These are phyloP conservation scores for Corallochytrium limacisporum DNA, from an alignment of 78 protist genomes.

Conservation along the genomic window DNA sequence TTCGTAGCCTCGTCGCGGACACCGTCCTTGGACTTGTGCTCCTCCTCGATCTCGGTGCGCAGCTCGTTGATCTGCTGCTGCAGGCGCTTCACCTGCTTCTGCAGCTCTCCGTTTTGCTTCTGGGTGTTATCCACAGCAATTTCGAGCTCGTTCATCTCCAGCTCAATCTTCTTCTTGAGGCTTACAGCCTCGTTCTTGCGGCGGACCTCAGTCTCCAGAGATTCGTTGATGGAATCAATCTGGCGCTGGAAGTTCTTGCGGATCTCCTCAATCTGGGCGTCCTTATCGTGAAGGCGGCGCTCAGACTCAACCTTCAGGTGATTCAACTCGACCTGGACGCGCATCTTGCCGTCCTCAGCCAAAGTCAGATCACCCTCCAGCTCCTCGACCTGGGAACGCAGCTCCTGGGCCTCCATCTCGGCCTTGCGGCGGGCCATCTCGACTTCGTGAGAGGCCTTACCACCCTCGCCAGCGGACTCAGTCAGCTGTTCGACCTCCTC, in stretches of 20 bases:
- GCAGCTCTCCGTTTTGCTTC: constrained; percentile 5
- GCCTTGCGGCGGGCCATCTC: constrained; percentile 8
- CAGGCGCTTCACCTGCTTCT: neutral
- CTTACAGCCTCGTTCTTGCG: neutral
- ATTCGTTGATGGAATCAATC: constrained; percentile 23
- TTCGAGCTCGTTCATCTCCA: neutral
- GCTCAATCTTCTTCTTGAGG: constrained; percentile 4
- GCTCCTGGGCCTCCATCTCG: constrained; percentile 8
- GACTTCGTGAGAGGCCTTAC: neutral
- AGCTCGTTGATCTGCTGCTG: constrained; percentile 16
- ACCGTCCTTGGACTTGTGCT: constrained; percentile 14
- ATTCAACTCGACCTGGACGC: constrained; percentile 26
- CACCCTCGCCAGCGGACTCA: neutral
- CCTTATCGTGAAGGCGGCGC: neutral
- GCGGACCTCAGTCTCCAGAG: constrained; percentile 25
- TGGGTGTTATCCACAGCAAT: constrained; percentile 10
- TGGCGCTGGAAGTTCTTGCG: neutral
- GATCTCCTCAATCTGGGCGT: neutral
- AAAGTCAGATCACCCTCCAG: neutral
- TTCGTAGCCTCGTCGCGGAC: constrained; percentile 18
- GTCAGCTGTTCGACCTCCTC: neutral
- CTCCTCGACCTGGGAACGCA: neutral
- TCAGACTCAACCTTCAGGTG: constrained; percentile 1
- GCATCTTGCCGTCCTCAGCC: neutral
- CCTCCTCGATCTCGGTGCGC: constrained; percentile 4